phyloP scores from a whole-genome alignment of 2,329 filamentous ascomycete genomes.

The Diaporthe ampelina region DNA sequence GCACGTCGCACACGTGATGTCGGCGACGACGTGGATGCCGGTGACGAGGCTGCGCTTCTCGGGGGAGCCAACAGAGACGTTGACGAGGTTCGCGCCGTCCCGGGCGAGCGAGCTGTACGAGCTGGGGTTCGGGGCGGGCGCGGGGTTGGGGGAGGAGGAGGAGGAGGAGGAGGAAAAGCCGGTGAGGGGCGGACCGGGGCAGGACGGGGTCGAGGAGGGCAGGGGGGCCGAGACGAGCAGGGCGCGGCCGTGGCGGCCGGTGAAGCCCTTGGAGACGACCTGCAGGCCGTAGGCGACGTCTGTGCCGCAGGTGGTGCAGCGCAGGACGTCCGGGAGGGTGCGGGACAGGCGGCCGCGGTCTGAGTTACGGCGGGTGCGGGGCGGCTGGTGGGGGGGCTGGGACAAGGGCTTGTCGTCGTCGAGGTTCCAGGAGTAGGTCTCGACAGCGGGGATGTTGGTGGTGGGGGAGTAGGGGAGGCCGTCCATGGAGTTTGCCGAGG shows the following conservation, averaged over 20 bases:
- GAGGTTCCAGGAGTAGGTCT: constrained; percentile 42
- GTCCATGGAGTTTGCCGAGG: constrained; percentile 43
- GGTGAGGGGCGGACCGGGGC: constrained; percentile 44
- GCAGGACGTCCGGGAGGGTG: constrained; percentile 67
- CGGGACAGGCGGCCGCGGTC: constrained; percentile 54
- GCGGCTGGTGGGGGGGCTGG: constrained; percentile 41
- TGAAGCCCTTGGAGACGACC: constrained; percentile 76
- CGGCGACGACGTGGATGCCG: constrained; percentile 74
- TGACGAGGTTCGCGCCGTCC: constrained; percentile 57
- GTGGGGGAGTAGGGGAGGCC: constrained; percentile 47
- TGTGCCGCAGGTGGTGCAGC: constrained; percentile 70
- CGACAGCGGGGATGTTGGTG: constrained; percentile 39
- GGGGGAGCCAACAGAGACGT: constrained; percentile 67
- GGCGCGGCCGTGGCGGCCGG: constrained; percentile 74
- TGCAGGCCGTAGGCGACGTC: constrained; percentile 74
- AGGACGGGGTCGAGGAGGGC: constrained; percentile 37
- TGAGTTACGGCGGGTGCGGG: constrained; percentile 42
- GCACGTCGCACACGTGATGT: constrained; percentile 72
- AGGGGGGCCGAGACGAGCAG: constrained; percentile 65
- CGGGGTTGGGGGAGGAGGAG: constrained; percentile 36
- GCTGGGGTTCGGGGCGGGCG: constrained; percentile 40
- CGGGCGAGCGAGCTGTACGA: constrained; percentile 40
- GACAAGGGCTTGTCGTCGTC: constrained; percentile 45
- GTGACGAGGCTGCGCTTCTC: constrained; percentile 73
- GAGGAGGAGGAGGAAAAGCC: constrained; percentile 33